Evolutionary conservation across 2,329 filamentous ascomycete species (phyloP).

Genomic region (Gliomastix tumulicola): DNA sequence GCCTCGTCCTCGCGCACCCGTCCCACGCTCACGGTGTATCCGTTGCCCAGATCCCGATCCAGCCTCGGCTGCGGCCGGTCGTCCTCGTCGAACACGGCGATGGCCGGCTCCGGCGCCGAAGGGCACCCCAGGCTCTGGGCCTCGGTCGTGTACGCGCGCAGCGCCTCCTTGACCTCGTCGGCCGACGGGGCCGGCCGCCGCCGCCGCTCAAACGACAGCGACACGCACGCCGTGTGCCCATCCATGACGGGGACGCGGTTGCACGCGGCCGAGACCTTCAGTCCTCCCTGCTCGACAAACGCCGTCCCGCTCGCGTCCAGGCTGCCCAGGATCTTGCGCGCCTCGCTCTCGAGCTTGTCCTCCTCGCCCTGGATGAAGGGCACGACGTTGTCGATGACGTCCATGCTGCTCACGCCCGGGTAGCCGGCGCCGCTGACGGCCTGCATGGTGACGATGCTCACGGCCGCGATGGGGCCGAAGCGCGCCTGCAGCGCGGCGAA

Average conservation of each 20-base stretch:
- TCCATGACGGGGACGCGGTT: slow-evolving; percentile 94
- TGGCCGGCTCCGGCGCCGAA: slow-evolving; percentile 74
- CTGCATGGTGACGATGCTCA: slow-evolving; percentile 85
- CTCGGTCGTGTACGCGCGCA: slow-evolving; percentile 76
- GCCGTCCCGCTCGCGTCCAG: slow-evolving; percentile 66
- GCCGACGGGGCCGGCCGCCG: slow-evolving; percentile 66
- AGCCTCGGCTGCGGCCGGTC: slow-evolving; percentile 88
- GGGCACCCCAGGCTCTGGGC: slow-evolving; percentile 79
- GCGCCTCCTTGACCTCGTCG: slow-evolving; percentile 69
- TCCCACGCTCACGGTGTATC: slow-evolving; percentile 88
- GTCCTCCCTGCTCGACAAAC: slow-evolving; percentile 66
- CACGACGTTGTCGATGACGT: slow-evolving; percentile 92
- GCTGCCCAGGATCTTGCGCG: slow-evolving; percentile 83
- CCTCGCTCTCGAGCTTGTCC: slow-evolving; percentile 92
- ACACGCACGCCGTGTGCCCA: slow-evolving; percentile 93
- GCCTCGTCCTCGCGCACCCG: slow-evolving; percentile 79
- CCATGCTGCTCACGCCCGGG: slow-evolving; percentile 86
- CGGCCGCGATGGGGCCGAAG: slow-evolving; percentile 74
- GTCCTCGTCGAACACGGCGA: slow-evolving; percentile 81
- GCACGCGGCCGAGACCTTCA: slow-evolving; percentile 80
- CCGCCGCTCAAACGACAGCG: slow-evolving; percentile 70
- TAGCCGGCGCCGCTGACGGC: slow-evolving; percentile 91
- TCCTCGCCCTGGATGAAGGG: slow-evolving; percentile 92
- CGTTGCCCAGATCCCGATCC: slow-evolving; percentile 76
- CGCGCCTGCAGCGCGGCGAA: slow-evolving; percentile 82